Evolutionary conservation across 2,329 filamentous ascomycete species (phyloP), one percentile per base, ranked within the genome.

Genomic region (Colletotrichum spaethianum): DNA sequence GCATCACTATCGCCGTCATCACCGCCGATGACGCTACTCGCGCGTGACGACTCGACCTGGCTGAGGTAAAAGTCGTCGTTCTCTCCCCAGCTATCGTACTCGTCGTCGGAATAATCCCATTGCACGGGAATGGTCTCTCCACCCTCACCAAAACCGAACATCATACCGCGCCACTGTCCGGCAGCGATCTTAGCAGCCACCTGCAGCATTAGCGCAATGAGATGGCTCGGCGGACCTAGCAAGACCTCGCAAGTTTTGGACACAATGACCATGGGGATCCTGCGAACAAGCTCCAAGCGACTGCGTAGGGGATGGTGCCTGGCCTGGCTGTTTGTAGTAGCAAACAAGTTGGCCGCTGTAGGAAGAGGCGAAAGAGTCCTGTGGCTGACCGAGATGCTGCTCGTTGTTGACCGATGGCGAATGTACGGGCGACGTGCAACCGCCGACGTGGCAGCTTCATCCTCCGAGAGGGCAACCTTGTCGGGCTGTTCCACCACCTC

Each of bases 191-290:
- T 91, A 0, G 93, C 92, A 0, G 95, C 94, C 68, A 98, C 94
- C 67, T 91, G 91, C 5, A 98, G 87, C 87, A 98, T 95, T 50
- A 97, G 85, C 33, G 90, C 87, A 44, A 97, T 89, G 2, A 97
- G 87, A 76, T 95, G 91, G 20, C 92, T 89, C 0, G 95, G 94
- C n/a, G 94, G 94, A 0, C 93, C 91, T 18, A 98, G 84, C 4
- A 97, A 87, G 38, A 96, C 87, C 63, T 93, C 91, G 74, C 90
- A 91, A 0, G 94, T 95, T 82, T 94, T 95, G 67, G 92, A 89
- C 33, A 97, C 88, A 38, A 97, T 88, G 3, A 91, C 88, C 62
- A 89, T 84, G 1, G 90, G 89, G 38, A 93, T 83, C 53, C 87
- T 84, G 63, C 86, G 85, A 42, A 87, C 83, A 0, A 85, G 82